Evolutionary conservation across 208 protist species (phyloP).

Genomic region (Porcisia hertigi): DNA sequence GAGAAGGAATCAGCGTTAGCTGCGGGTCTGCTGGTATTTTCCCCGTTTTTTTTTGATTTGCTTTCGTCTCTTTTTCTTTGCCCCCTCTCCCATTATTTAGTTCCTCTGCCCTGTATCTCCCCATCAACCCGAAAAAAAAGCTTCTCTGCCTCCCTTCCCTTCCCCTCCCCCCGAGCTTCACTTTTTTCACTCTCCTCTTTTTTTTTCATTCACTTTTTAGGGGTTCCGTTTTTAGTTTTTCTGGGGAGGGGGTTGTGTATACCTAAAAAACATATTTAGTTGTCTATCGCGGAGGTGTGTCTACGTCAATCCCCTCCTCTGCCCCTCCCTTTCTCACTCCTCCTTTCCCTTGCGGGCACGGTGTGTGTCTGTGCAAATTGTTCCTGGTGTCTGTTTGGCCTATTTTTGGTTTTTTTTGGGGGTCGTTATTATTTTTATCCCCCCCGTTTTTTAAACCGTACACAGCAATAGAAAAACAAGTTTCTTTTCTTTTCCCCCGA

Average conservation of each 20-base stretch:
- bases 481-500: background rate
- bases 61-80: background rate
- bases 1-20: no score
- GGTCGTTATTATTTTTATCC: background rate
- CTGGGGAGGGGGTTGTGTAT: background rate
- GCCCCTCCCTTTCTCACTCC: no score
- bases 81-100: background rate
- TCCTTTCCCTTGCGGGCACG: no score
- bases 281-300: no score
- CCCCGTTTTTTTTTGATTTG: background rate
- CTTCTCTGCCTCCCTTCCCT: background rate
- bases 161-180: constrained; percentile 8
- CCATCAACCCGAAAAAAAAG: no score
- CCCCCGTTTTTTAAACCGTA: background rate
- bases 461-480: no score
- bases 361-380: no score
- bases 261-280: no score
- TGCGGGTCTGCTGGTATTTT: background rate
- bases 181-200: background rate
- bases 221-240: background rate
- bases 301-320: no score
- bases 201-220: constrained; percentile 1
- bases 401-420: background rate
- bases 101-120: background rate
- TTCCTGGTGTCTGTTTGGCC: background rate